Evolutionary conservation across 495 filamentous ascomycete genomes (phyloP).

Genomic region (Xylaria nigripes): DNA sequence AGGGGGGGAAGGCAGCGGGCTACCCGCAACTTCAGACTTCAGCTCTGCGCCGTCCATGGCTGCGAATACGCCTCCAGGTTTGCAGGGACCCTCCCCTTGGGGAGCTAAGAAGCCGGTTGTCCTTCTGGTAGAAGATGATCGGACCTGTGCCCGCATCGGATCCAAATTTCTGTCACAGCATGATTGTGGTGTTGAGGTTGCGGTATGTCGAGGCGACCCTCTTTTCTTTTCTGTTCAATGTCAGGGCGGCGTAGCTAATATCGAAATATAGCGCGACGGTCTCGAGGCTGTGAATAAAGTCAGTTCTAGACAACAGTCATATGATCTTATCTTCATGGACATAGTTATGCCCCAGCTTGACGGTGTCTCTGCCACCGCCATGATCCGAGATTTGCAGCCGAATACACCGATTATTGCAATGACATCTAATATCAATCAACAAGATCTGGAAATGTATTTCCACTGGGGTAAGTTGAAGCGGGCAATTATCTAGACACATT

Average conservation of each 20-base stretch:
- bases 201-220: conserved; percentile 53
- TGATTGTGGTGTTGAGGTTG: conserved; percentile 80
- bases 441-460: conserved; percentile 97
- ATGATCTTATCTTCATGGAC: conserved; percentile 95
- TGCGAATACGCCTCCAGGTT: conserved; percentile 22
- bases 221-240: not conserved
- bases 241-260: conserved; percentile 23
- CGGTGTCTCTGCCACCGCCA: conserved; percentile 86
- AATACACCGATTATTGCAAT: conserved; percentile 91
- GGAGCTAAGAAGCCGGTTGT: conserved; percentile 71
- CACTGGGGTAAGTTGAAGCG: conserved; percentile 67
- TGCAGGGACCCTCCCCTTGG: conserved; percentile 46
- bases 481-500: not conserved
- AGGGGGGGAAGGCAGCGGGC: conserved; percentile 24
- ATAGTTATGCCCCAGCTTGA: conserved; percentile 98
- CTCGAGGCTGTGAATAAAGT: conserved; percentile 91
- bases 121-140: conserved; percentile 91
- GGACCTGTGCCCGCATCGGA: conserved; percentile 86
- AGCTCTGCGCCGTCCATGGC: conserved; percentile 17
- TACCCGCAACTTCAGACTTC: conserved; percentile 18
- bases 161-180: conserved; percentile 88
- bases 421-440: conserved; percentile 96
- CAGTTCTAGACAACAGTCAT: conserved; percentile 62
- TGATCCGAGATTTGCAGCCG: conserved; percentile 81
- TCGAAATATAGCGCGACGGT: conserved; percentile 61